A percentile compares a stretch with the other conserved stretches of the same genome.
These are phyloP conservation scores for Trichoderma sp. DNA, from an alignment of 2,329 filamentous ascomycete species.

Conservation along the genomic window DNA sequence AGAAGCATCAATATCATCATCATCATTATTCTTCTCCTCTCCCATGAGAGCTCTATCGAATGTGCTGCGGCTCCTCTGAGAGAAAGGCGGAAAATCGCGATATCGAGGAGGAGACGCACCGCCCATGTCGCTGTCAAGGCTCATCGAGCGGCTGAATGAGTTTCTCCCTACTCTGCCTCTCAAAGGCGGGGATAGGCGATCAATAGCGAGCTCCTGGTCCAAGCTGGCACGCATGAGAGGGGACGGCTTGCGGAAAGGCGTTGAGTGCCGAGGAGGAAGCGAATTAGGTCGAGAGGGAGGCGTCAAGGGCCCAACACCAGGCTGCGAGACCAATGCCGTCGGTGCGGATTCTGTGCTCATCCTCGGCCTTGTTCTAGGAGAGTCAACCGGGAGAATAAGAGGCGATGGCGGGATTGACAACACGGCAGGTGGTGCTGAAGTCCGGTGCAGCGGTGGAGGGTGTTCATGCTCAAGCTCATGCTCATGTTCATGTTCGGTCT, in stretches of 20 bases:
- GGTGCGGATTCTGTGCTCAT: constrained; percentile 34
- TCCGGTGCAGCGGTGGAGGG: neutral
- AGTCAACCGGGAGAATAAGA: constrained; percentile 34
- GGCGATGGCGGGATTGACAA: constrained; percentile 35
- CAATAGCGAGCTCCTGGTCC: constrained; percentile 42
- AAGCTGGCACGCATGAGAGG: constrained; percentile 39
- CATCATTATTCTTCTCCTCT: constrained; percentile 26
- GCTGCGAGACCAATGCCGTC: neutral
- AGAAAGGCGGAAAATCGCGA: constrained; percentile 40
- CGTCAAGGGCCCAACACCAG: constrained; percentile 25
- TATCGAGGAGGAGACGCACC: constrained; percentile 33
- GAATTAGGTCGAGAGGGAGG: constrained; percentile 33
- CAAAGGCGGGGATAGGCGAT: constrained; percentile 40
- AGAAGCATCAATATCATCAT: constrained; percentile 33
- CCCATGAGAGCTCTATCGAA: constrained; percentile 23
- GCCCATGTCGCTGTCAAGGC: constrained; percentile 34
- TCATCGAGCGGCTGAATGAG: constrained; percentile 39
- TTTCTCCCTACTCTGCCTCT: constrained; percentile 32
- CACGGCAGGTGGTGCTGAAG: neutral
- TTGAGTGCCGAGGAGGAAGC: constrained; percentile 34
- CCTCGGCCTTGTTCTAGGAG: constrained; percentile 20
- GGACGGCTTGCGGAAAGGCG: constrained; percentile 33
- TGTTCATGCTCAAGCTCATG: neutral
- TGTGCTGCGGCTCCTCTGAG: constrained; percentile 38
- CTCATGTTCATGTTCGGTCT: constrained; percentile 9